phyloP scores from a whole-genome alignment of 163 green algal genomes.

The Trebouxiophyceae sp. region DNA sequence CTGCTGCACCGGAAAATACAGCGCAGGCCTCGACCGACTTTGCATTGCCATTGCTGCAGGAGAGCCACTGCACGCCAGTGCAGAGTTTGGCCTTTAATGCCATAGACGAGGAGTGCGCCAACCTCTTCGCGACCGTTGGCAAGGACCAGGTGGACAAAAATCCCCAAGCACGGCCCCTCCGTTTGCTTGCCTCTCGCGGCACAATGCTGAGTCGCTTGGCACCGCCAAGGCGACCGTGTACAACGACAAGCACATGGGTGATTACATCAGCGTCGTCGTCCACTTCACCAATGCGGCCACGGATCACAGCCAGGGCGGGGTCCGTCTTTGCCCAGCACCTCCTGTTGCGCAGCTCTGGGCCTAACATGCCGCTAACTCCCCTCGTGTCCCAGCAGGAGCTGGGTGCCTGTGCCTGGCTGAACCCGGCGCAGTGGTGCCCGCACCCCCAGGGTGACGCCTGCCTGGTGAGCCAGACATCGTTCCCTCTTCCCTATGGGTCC shows the following conservation, averaged over 20 bases:
- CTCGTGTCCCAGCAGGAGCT: constrained; percentile 23
- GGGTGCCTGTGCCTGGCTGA: constrained; percentile 29
- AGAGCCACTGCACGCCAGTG: constrained; percentile 31
- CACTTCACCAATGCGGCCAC: constrained; percentile 39
- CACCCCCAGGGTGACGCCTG: constrained; percentile 45
- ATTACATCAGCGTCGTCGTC: constrained; percentile 46
- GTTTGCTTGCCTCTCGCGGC: too few relatives aligned
- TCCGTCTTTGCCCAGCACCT: constrained; percentile 2
- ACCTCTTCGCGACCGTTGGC: constrained; percentile 44
- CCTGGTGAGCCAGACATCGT: constrained; percentile 27
- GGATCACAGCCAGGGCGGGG: constrained; percentile 24
- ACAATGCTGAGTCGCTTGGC: too few relatives aligned
- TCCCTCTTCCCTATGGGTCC: neutral
- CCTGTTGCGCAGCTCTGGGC: neutral
- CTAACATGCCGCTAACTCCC: neutral
- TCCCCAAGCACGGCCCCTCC: too few relatives aligned
- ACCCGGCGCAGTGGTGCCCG: neutral
- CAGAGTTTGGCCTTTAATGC: constrained; percentile 25
- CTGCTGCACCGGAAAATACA: too few relatives aligned
- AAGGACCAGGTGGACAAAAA: constrained; percentile 41
- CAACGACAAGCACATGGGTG: constrained; percentile 52
- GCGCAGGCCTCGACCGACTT: too few relatives aligned
- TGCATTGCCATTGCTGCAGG: too few relatives aligned
- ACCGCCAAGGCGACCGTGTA: constrained; percentile 60
- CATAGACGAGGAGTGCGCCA: constrained; percentile 4